Evolutionary conservation across 495 filamentous ascomycete genomes (phyloP).

Genomic region (Melanomma pulvis-pyrius): DNA sequence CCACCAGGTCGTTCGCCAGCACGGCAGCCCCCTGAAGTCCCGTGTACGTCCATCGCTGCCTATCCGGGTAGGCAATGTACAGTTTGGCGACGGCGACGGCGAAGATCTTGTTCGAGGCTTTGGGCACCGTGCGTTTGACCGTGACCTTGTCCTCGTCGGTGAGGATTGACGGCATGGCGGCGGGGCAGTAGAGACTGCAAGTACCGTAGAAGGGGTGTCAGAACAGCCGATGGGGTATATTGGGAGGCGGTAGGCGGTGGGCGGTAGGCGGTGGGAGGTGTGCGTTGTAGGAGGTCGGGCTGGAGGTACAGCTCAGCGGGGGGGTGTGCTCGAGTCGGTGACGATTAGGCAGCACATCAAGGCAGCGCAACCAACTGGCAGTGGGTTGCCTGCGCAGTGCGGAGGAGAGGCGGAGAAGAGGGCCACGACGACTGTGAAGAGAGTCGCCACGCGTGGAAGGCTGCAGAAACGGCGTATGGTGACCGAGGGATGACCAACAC

Average conservation of each 20-base stretch:
- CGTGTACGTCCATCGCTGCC: slow-evolving; percentile 87
- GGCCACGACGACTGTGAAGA: background rate
- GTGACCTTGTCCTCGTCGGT: slow-evolving; percentile 89
- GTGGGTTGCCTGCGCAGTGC: background rate
- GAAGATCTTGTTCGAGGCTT: slow-evolving; percentile 91
- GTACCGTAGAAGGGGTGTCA: background rate
- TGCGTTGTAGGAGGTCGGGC: background rate
- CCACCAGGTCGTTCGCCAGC: slow-evolving; percentile 89
- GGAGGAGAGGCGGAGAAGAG: background rate
- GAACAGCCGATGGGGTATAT: background rate
- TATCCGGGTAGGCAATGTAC: slow-evolving; percentile 89
- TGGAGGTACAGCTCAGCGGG: slow-evolving; percentile 31
- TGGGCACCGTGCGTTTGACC: slow-evolving; percentile 88
- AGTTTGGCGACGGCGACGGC: slow-evolving; percentile 91
- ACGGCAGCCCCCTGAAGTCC: slow-evolving; percentile 93
- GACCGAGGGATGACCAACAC: background rate
- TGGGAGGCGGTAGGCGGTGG: background rate
- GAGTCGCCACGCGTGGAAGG: background rate
- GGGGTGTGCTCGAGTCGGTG: background rate
- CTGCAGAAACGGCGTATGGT: background rate
- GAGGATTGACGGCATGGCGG: slow-evolving; percentile 82
- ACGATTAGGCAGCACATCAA: slow-evolving; percentile 28
- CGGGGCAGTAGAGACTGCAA: background rate
- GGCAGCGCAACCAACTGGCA: background rate
- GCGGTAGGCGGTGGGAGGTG: background rate